A percentile compares a stretch with the other conserved stretches of the same genome.
phyloP scores from a whole-genome alignment of 2,329 filamentous ascomycete genomes.

The Verticillium nubilum region DNA sequence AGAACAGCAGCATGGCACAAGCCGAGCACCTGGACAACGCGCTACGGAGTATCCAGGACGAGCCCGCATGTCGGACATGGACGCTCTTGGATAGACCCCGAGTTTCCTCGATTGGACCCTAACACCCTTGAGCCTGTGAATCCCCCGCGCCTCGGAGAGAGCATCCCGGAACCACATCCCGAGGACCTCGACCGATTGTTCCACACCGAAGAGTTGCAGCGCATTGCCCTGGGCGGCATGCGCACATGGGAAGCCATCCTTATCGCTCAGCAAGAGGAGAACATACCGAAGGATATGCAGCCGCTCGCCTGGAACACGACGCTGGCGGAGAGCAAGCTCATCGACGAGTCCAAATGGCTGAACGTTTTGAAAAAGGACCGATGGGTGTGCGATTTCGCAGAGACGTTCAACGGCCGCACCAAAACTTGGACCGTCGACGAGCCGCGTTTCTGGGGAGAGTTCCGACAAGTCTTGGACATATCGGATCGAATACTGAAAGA shows the following conservation, averaged over 20 bases:
- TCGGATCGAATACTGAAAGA: conserved; percentile 7
- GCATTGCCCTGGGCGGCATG: background rate
- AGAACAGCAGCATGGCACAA: background rate
- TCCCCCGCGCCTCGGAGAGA: background rate
- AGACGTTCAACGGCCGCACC: background rate
- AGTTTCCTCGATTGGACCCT: background rate
- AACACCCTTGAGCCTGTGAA: background rate
- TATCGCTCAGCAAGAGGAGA: background rate
- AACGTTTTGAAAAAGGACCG: conserved; percentile 4
- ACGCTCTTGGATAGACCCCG: conserved; percentile 6
- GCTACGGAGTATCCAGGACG: background rate
- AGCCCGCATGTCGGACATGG: background rate
- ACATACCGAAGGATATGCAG: background rate
- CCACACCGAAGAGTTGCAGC: conserved; percentile 4
- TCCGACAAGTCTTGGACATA: conserved; percentile 9
- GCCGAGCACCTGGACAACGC: background rate
- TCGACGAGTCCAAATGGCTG: conserved; percentile 7
- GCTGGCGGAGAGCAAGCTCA: background rate
- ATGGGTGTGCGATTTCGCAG: conserved; percentile 7
- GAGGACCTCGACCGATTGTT: conserved; percentile 8
- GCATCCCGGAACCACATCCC: background rate
- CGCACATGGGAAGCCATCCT: conserved; percentile 10
- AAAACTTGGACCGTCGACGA: conserved; percentile 6
- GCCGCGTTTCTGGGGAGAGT: conserved; percentile 3
- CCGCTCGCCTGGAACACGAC: background rate